phyloP scores from a whole-genome alignment of 23 red algal species.

The Gracilaria vermiculophylla region DNA sequence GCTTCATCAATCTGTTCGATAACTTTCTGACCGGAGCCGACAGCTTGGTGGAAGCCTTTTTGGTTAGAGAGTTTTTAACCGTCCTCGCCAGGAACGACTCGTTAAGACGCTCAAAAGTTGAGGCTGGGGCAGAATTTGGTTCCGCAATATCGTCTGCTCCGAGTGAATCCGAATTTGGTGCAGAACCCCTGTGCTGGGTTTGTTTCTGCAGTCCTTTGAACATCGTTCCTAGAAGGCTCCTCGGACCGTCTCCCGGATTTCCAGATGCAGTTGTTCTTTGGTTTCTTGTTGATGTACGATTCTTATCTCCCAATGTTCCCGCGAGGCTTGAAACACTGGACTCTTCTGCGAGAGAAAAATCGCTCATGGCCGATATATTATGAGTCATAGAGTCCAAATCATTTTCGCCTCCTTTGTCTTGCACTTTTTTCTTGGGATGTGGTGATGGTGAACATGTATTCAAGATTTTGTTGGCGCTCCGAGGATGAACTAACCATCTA shows the following conservation, averaged over 20 bases:
- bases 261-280: neutral
- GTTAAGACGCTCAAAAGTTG: neutral
- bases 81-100: neutral
- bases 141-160: neutral
- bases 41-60: neutral
- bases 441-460: neutral
- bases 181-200: neutral
- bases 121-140: neutral
- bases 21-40: slow-evolving; percentile 34
- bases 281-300: neutral
- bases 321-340: neutral
- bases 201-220: neutral
- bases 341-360: neutral
- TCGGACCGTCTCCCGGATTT: neutral
- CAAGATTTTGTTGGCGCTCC: neutral
- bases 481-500: slow-evolving; percentile 1
- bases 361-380: neutral
- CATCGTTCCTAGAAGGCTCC: neutral
- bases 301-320: neutral
- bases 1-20: slow-evolving; percentile 25
- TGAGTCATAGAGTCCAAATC: neutral
- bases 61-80: neutral
- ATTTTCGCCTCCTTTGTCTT: neutral
- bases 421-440: neutral
- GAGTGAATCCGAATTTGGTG: neutral